Evolutionary conservation across 1,284 basidiomycete genomes (phyloP).

Genomic region (Pseudozyma pruni): DNA sequence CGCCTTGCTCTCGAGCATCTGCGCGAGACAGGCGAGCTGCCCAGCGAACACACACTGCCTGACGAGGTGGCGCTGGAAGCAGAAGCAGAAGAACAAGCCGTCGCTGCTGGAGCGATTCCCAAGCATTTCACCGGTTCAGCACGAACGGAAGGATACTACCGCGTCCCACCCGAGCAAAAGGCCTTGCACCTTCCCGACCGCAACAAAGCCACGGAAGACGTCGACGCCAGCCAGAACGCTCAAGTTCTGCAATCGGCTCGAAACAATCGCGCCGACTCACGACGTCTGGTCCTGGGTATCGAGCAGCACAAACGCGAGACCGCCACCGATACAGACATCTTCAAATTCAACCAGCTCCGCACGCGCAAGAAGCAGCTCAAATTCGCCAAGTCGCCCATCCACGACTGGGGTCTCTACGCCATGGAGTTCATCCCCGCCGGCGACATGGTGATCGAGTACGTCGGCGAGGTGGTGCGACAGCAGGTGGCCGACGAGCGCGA

Average conservation of each 20-base stretch:
- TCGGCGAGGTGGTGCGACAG: conserved; percentile 94
- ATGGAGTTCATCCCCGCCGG: conserved; percentile 81
- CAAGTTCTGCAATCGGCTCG: conserved; percentile 79
- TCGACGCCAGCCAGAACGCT: conserved; percentile 53
- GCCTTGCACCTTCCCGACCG: conserved; percentile 79
- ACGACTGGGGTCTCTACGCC: conserved; percentile 87
- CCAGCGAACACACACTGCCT: conserved; percentile 16
- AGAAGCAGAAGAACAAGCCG: conserved; percentile 46
- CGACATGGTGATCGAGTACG: conserved; percentile 99
- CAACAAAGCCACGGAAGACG: conserved; percentile 72
- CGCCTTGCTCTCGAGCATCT: conserved; percentile 74
- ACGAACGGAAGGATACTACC: conserved; percentile 92
- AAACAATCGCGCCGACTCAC: conserved; percentile 92
- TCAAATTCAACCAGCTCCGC: conserved; percentile 98
- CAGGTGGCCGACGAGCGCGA: conserved; percentile 97
- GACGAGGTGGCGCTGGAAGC: conserved; percentile 44
- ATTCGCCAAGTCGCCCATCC: conserved; percentile 94
- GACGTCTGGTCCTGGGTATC: conserved; percentile 89
- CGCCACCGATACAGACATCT: conserved; percentile 71
- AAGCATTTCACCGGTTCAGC: conserved; percentile 81
- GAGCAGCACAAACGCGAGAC: conserved; percentile 85
- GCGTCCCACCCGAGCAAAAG: conserved; percentile 91
- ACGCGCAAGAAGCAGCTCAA: conserved; percentile 97
- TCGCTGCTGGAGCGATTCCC: conserved; percentile 52
- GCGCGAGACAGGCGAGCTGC: conserved; percentile 47